phyloP scores from a whole-genome alignment of 2,329 filamentous ascomycete species.

The Fusarium pininemorale region DNA sequence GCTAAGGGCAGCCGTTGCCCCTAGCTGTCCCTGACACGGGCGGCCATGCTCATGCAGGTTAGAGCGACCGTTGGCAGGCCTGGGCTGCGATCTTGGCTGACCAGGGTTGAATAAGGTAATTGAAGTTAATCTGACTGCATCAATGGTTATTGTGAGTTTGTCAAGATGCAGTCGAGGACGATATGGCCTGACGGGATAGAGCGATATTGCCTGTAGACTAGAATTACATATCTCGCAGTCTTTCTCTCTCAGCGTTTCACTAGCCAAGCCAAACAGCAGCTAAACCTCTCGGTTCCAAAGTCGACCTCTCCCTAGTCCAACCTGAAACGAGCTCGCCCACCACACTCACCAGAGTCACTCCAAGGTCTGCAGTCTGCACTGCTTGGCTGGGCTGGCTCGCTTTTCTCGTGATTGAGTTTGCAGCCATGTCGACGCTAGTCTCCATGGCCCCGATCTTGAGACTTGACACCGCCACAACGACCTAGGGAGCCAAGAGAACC shows the following conservation, averaged over 20 bases:
- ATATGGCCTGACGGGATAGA: not conserved
- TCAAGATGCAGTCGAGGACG: not conserved
- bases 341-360: slow-evolving; percentile 22
- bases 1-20: slow-evolving; percentile 28
- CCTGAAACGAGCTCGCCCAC: slow-evolving; percentile 39
- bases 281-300: not conserved
- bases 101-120: not conserved
- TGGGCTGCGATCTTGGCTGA: slow-evolving; percentile 3
- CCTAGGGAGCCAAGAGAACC: slow-evolving; percentile 4
- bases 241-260: not conserved
- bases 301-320: slow-evolving; percentile 25
- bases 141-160: not conserved
- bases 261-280: not conserved
- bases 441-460: slow-evolving; percentile 37
- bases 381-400: not conserved
- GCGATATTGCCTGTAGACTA: not conserved
- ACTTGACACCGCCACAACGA: slow-evolving; percentile 36
- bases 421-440: slow-evolving; percentile 9
- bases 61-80: slow-evolving; percentile 15
- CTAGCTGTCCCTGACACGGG: slow-evolving; percentile 29
- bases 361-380: not conserved
- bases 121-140: not conserved
- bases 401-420: not conserved
- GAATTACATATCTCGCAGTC: not conserved
- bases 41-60: slow-evolving; percentile 21